These are phyloP conservation scores for Mycena pura DNA, from an alignment of 768 basidiomycete species.

Conservation along the genomic window DNA sequence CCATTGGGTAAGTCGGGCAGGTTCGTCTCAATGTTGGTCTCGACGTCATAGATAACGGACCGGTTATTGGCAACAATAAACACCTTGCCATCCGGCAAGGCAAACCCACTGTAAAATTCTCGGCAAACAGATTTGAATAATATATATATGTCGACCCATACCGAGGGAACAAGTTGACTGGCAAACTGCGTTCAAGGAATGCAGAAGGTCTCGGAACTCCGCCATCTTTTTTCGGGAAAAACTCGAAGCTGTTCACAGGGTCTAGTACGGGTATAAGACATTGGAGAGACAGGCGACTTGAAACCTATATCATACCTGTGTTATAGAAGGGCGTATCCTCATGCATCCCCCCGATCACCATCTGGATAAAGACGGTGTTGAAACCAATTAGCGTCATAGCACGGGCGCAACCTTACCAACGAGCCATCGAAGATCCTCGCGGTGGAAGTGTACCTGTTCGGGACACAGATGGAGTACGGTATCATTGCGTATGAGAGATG, in stretches of 20 bases:
- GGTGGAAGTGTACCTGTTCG: no score
- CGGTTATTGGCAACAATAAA: conserved; percentile 45
- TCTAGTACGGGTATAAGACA: no score
- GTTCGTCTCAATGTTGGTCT: conserved; percentile 39
- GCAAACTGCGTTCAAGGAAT: conserved; percentile 58
- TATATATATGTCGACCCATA: no score
- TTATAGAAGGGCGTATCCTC: not conserved
- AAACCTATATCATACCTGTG: no score
- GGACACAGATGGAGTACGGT: no score
- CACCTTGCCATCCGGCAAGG: conserved; percentile 58
- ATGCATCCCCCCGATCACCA: not conserved
- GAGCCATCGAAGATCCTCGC: not conserved
- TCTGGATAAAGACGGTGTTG: not conserved
- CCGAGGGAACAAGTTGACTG: conserved; percentile 59
- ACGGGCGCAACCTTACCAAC: not conserved
- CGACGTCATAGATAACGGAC: conserved; percentile 43
- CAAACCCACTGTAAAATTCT: conserved; percentile 46
- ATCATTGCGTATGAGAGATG: no score
- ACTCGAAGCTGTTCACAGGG: conserved; percentile 53
- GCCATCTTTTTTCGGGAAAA: conserved; percentile 54
- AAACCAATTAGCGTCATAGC: not conserved
- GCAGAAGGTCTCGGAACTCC: conserved; percentile 52
- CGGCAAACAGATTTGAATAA: no score
- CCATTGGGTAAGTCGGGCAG: conserved; percentile 37
- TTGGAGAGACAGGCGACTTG: no score